Base-by-base conservation (phyloP, 1,284 basidiomycete genomes). In the Cronartium quercuum region DNA sequence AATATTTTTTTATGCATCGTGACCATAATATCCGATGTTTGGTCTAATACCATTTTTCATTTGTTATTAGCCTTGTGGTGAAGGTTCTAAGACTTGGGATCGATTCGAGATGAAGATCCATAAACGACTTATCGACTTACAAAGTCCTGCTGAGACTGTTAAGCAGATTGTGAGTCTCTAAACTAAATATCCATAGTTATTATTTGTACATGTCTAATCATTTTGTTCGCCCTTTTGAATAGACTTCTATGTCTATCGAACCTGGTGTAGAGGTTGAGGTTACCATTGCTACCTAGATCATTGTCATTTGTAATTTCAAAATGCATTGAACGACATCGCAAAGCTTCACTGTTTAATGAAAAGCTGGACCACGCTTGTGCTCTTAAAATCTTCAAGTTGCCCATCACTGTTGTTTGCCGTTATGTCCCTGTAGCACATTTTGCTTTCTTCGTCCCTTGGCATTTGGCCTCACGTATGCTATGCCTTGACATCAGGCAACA, bases 21-120 rank as follows among this genome's bases (percentile, higher is more conserved):
- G 29, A 29, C 2, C 2, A 29, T 2, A 29, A 29, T 29, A 29
- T 29, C 29, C 29, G 2, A 2, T 29, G 29, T 29, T 29, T 29
- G 29, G 29, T 2, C 29, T 29, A 29, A 29, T 29, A 29, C 29
- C 29, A 29, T 29, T 29, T 29, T 29, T 29, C 29, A 29, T 29
- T 29, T 2, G 29, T 2, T 29, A 29, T 21, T 81, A 94, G 91
- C 91, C 94, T 85, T 96, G 96, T 84, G 96, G 96, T 94, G 96
- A 98, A 86, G 96, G 96, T 88, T 82, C 83, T 82, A 98, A 99
- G 90, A 99, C 96, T 83, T 99, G 96, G 96, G 96, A 98, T 85
- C 90, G 92, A 82, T 98, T 94, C 85, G 95, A 99, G 86, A 89
- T 99, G 86, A 94, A 94, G 87, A 88, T 99, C 80, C 95, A 99